These are phyloP conservation scores for Sphagnum contortum DNA, from an alignment of 225 moss, liverwort and hornwort genomes.

Conservation along the genomic window DNA sequence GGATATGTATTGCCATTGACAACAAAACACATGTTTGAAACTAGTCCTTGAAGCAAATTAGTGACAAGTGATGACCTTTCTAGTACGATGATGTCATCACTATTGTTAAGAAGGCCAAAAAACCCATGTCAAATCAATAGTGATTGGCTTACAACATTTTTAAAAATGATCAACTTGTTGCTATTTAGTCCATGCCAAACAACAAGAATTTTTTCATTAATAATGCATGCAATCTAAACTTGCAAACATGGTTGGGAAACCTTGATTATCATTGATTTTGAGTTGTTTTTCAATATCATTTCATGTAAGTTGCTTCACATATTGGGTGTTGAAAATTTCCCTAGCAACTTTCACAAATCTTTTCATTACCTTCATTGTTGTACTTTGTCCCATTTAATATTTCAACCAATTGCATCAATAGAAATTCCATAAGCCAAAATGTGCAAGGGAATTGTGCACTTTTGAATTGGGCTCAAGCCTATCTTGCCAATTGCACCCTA, in stretches of 20 bases:
- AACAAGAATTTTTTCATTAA: not conserved
- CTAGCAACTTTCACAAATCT: not conserved
- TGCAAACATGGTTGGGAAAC: not conserved
- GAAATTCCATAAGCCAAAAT: slow-evolving; percentile 6
- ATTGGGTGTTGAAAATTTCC: not conserved
- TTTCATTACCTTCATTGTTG: not conserved
- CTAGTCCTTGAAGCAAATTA: too few species aligned
- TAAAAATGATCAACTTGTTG: not conserved
- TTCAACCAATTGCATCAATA: slow-evolving; percentile 1
- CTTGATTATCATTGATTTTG: not conserved
- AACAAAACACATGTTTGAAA: too few species aligned
- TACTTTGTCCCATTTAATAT: slow-evolving; percentile 3
- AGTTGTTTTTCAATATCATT: not conserved
- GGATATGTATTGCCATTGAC: too few species aligned
- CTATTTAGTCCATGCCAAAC: not conserved
- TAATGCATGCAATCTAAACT: slow-evolving; percentile 5
- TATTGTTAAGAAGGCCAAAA: not conserved
- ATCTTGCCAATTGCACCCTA: not conserved
- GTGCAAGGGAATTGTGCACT: slow-evolving; percentile 2
- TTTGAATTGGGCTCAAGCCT: slow-evolving; percentile 3
- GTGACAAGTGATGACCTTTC: too few species aligned
- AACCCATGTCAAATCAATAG: not conserved
- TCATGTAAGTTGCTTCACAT: not conserved
- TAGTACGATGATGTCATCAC: not conserved
- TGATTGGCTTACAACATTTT: slow-evolving; percentile 1